Conservation (phyloP, 78 protist genomes). For the Blattamonas nauphoetae region DNA sequence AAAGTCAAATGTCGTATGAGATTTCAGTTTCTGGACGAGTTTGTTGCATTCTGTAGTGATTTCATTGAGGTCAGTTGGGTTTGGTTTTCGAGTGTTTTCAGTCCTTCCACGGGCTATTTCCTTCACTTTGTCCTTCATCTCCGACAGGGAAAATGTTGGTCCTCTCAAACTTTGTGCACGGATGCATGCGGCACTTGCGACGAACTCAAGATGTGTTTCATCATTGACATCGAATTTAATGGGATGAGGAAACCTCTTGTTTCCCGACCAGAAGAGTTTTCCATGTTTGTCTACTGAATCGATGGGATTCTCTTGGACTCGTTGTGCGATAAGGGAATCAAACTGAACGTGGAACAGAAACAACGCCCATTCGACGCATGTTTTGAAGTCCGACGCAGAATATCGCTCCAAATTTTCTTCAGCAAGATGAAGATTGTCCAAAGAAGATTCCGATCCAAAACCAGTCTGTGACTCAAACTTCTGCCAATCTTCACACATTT, state of each 20-base stretch:
- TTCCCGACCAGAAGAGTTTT: conserved; percentile 72
- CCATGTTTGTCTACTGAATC: conserved; percentile 10
- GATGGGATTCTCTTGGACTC: not conserved
- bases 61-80: too few species aligned
- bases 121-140: too few species aligned
- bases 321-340: not conserved
- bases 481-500: not conserved
- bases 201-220: conserved; percentile 3
- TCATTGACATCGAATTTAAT: conserved; percentile 46
- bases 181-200: not conserved
- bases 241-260: conserved; percentile 73
- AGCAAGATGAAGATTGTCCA: too few species aligned
- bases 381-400: too few species aligned
- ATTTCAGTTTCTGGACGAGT: too few species aligned
- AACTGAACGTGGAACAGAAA: conserved; percentile 21
- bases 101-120: too few species aligned
- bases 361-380: conserved; percentile 33
- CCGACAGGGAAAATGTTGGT: too few species aligned
- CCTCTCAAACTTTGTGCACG: not conserved
- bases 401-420: too few species aligned
- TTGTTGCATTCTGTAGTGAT: too few species aligned
- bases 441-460: too few species aligned
- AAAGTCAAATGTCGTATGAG: too few species aligned
- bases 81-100: too few species aligned
- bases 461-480: not conserved